A percentile compares a stretch with the other conserved stretches of the same genome.
Conservation (phyloP, 176 grass and related monocot genomes). For the Tillandsia leiboldiana region DNA sequence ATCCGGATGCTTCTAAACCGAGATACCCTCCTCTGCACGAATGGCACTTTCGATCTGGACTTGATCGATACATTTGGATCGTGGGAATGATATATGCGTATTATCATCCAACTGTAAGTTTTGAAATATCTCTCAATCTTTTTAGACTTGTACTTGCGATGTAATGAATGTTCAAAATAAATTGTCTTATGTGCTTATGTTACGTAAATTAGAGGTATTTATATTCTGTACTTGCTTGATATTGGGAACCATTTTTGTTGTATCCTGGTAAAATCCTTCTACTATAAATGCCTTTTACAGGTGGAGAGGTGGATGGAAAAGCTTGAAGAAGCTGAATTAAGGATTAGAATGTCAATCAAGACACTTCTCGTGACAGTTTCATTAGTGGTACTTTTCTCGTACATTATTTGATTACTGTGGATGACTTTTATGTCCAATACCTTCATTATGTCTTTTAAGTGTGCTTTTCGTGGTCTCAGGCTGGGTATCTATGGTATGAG, state of each 20-base stretch:
- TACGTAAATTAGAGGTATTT: too few relatives aligned
- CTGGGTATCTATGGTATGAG: conserved; percentile 94
- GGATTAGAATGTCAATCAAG: conserved; percentile 73
- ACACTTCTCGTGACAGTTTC: conserved; percentile 56
- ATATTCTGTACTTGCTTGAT: too few relatives aligned
- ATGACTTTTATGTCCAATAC: neutral
- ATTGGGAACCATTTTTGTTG: neutral
- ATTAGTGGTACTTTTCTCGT: conserved; percentile 52
- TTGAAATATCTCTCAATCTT: neutral
- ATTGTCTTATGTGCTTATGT: too few relatives aligned
- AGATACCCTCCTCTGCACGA: conserved; percentile 78
- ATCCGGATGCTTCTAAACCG: conserved; percentile 57
- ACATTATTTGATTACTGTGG: neutral
- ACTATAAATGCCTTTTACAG: conserved; percentile 21
- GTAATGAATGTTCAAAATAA: too few relatives aligned
- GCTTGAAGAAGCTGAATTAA: conserved; percentile 84
- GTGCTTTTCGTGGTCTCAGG: conserved; percentile 31
- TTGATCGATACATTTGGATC: conserved; percentile 99
- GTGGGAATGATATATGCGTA: conserved; percentile 99
- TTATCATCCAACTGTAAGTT: conserved; percentile 89
- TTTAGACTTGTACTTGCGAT: neutral
- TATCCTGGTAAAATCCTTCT: neutral
- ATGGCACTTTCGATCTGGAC: conserved; percentile 94
- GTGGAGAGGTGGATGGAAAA: conserved; percentile 98
- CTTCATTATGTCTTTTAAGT: neutral